phyloP scores from a whole-genome alignment of 495 filamentous ascomycete genomes.

The Neurospora discreta region DNA sequence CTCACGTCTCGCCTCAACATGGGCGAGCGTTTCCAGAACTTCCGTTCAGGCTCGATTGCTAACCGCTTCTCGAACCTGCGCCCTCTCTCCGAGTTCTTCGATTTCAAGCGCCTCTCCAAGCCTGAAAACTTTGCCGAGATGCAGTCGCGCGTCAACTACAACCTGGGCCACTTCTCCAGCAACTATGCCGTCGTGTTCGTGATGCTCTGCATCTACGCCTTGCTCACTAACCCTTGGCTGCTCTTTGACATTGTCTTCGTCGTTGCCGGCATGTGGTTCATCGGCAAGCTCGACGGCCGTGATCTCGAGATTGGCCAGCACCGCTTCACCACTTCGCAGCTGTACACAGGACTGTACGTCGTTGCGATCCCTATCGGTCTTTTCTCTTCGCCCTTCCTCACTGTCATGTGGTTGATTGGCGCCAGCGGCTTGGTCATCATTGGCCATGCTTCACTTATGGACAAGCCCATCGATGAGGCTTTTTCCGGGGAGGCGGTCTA shows the following conservation, averaged over 20 bases:
- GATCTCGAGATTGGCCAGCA: conserved; percentile 79
- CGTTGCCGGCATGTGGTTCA: conserved; percentile 74
- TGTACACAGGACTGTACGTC: conserved; percentile 80
- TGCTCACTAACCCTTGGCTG: conserved; percentile 72
- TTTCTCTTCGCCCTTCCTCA: conserved; percentile 67
- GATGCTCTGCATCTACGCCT: conserved; percentile 90
- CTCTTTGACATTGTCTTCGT: conserved; percentile 89
- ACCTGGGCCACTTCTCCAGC: conserved; percentile 92
- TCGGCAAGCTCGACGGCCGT: conserved; percentile 73
- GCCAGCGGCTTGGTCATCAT: conserved; percentile 83
- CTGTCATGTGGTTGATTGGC: conserved; percentile 88
- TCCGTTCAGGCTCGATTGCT: conserved; percentile 64
- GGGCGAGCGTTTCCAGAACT: conserved; percentile 56
- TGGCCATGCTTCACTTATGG: conserved; percentile 91
- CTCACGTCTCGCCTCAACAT: conserved; percentile 86
- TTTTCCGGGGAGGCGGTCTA: conserved; percentile 99
- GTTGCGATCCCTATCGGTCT: conserved; percentile 74
- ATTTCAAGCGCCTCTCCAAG: conserved; percentile 90
- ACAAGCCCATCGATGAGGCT: conserved; percentile 99
- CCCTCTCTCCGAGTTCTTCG: conserved; percentile 87
- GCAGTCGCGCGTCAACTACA: conserved; percentile 95
- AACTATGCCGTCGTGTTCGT: conserved; percentile 91
- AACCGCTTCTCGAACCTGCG: conserved; percentile 85
- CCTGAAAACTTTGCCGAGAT: conserved; percentile 81
- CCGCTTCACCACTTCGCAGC: conserved; percentile 79